Conservation (phyloP, 495 filamentous ascomycete genomes). For the Haplographium delicatum region DNA sequence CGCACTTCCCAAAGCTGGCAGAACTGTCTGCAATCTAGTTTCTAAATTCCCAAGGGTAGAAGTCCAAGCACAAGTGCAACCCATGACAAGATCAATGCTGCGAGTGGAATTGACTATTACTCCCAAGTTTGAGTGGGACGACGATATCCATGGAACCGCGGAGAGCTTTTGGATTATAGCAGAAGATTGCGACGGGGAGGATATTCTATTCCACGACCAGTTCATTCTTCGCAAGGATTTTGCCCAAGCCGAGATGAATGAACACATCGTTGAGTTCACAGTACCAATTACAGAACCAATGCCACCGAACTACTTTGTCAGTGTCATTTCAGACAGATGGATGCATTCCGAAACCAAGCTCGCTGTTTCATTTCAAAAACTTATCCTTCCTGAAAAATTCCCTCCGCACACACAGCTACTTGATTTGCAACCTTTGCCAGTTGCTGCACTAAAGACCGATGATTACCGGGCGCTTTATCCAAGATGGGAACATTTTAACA, state of each 20-base stretch:
- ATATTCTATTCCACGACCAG: constrained; percentile 92
- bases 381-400: constrained; percentile 92
- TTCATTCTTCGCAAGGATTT: constrained; percentile 88
- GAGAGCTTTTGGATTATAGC: constrained; percentile 97
- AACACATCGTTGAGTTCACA: constrained; percentile 96
- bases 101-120: constrained; percentile 88
- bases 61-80: constrained; percentile 86
- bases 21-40: constrained; percentile 76
- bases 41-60: constrained; percentile 91
- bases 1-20: constrained; percentile 85
- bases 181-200: constrained; percentile 95
- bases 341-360: constrained; percentile 96
- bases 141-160: constrained; percentile 74
- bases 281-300: constrained; percentile 95
- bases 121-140: constrained; percentile 96
- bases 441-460: constrained; percentile 78
- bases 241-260: constrained; percentile 70
- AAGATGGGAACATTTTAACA: constrained; percentile 87
- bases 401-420: constrained; percentile 86
- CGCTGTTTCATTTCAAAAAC: constrained; percentile 87
- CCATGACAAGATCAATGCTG: constrained; percentile 94
- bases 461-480: constrained; percentile 82
- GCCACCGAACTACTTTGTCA: constrained; percentile 98
- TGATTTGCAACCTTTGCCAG: constrained; percentile 84
- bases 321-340: constrained; percentile 90